Evolutionary conservation across 2,329 filamentous ascomycete genomes (phyloP), one percentile per base, ranked within the genome.

Genomic region (Dothideomycetes sp.): DNA sequence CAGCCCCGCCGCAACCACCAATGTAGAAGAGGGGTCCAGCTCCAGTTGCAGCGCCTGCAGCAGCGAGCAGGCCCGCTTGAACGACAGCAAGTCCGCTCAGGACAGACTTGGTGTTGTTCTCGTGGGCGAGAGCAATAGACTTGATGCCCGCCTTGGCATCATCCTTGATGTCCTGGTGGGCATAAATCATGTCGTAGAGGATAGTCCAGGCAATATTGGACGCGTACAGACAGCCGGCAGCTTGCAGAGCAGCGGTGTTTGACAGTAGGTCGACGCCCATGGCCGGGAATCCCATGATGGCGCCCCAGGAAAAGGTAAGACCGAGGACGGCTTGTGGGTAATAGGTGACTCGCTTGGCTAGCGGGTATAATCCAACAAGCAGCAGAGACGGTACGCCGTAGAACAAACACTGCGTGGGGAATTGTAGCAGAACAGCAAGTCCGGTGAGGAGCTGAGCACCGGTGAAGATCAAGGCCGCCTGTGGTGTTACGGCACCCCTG

Each of bases 181-280:
- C 86, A 59, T 94, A 94, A 22, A 94, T 86, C 77, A 91, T 93
- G 58, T 94, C 86, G 58, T 93, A 94, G 30, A 93, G 63, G 18
- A 93, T 69, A 0, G 85, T 93, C 87, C 87, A 94, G 3, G 84
- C 78, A 17, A 91, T 69, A 50, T 87, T 91, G 32, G 81, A 86
- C 9, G 73, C 64, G 56, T 93, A 93, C 36, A 94, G 64, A 42
- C 74, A 75, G 3, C 69, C 75, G 1, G 83, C 82, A 2, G 81
- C 77, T 3, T 70, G 66, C 42, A 84, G 56, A 2, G 83, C 81
- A 1, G 73, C 60, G 16, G 63, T 63, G 47, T 81, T 74, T 4
- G 73, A 63, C 10, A 89, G 59, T n/a, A 91, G 58, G 47, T 88
- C 83, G 27, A 91, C 64, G 2, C 84, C 84, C 2, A 94, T 68